These are phyloP conservation scores for Pseudodiploospora longispora DNA, from an alignment of 2,329 filamentous ascomycete genomes.

Conservation along the genomic window DNA sequence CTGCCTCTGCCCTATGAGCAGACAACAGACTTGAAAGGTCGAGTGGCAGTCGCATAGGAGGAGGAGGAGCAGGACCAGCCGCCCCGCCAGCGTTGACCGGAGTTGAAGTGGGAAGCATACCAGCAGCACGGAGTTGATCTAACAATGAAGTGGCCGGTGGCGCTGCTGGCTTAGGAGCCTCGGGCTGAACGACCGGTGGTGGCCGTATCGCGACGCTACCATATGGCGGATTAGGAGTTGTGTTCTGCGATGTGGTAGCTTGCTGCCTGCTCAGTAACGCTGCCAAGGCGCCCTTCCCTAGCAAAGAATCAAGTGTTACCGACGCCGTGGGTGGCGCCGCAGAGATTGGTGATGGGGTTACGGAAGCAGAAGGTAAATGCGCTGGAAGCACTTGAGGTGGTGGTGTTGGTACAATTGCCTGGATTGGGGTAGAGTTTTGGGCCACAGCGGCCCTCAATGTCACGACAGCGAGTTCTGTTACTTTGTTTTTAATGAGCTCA, in stretches of 20 bases:
- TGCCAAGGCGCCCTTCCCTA: slow-evolving; percentile 53
- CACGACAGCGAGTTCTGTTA: slow-evolving; percentile 64
- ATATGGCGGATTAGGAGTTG: slow-evolving; percentile 32
- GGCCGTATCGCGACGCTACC: slow-evolving; percentile 36
- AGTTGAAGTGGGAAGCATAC: slow-evolving; percentile 47
- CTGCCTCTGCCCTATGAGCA: slow-evolving; percentile 20
- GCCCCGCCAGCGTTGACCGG: slow-evolving; percentile 28
- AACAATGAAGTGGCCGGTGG: slow-evolving; percentile 39
- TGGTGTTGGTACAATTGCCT: slow-evolving; percentile 24
- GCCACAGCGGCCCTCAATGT: slow-evolving; percentile 44
- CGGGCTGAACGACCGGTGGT: slow-evolving; percentile 37
- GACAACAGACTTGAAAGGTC: slow-evolving; percentile 30
- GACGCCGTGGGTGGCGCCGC: slow-evolving; percentile 23
- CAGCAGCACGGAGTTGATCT: slow-evolving; percentile 59
- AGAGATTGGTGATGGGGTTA: slow-evolving; percentile 23
- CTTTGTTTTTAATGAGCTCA: slow-evolving; percentile 75
- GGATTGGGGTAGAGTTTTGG: slow-evolving; percentile 33
- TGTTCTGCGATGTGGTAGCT: slow-evolving; percentile 36
- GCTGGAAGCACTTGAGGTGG: slow-evolving; percentile 21
- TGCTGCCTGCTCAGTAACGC: slow-evolving; percentile 48
- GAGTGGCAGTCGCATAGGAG: slow-evolving; percentile 23
- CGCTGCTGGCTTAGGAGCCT: slow-evolving; percentile 20
- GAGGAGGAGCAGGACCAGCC: slow-evolving; percentile 21
- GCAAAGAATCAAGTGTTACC: slow-evolving; percentile 49
- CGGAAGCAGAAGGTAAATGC: slow-evolving; percentile 20